Percentiles rank a stretch among this genome's conserved stretches.
Conservation (phyloP, 768 basidiomycete species). For the Hysterangium stoloniferum region DNA sequence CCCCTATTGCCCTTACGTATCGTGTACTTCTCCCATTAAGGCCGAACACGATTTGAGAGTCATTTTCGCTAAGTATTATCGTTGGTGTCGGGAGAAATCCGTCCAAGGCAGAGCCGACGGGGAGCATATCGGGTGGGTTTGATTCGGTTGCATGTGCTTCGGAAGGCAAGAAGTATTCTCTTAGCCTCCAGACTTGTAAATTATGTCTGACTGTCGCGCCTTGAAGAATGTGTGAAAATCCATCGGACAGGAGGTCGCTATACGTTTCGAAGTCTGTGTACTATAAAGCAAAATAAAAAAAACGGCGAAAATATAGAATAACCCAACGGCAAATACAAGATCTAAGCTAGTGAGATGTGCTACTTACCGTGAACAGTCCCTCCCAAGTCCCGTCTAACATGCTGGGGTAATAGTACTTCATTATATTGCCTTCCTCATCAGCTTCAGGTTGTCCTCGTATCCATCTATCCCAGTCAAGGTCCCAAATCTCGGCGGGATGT, state of each 20-base stretch:
- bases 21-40: too few species aligned
- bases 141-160: too few species aligned
- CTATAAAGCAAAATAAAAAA: conserved; percentile 29
- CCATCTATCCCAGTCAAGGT: conserved; percentile 62
- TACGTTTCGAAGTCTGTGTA: conserved; percentile 85
- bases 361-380: conserved; percentile 62
- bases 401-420: conserved; percentile 25
- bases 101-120: conserved; percentile 52
- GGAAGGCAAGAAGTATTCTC: conserved; percentile 46
- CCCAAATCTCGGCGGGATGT: conserved; percentile 47
- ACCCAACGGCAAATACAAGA: background rate
- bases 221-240: conserved; percentile 55
- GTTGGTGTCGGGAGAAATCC: conserved; percentile 54
- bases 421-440: conserved; percentile 21
- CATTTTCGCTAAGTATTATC: conserved; percentile 35
- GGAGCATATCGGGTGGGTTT: conserved; percentile 23
- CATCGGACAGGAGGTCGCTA: conserved; percentile 65
- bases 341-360: background rate
- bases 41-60: conserved; percentile 27
- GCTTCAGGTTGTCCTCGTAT: conserved; percentile 29
- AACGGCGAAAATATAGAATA: too few species aligned
- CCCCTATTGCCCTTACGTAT: too few species aligned
- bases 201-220: conserved; percentile 74
- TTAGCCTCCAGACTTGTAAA: conserved; percentile 83
- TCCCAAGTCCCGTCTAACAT: conserved; percentile 78